Conservation (phyloP, 768 basidiomycete genomes). For the Phaffia tasmanica region DNA sequence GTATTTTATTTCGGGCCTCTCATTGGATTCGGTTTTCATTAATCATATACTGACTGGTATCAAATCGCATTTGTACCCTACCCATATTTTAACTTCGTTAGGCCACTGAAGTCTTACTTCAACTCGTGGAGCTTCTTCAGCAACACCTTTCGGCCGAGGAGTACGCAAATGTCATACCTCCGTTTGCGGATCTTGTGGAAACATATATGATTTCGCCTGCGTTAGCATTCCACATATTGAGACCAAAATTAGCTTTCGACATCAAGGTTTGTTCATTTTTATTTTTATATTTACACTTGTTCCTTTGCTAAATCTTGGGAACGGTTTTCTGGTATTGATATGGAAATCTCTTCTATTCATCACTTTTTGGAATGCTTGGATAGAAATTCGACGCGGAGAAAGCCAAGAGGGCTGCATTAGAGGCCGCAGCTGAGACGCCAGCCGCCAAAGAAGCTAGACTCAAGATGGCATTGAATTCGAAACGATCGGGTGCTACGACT, state of each 20-base stretch:
- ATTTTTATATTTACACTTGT: neutral
- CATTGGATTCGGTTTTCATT: neutral
- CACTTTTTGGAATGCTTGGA: too few relatives aligned
- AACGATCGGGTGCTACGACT: neutral
- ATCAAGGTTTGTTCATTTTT: slow-evolving; percentile 27
- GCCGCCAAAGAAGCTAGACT: slow-evolving; percentile 30
- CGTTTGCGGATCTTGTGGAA: slow-evolving; percentile 59
- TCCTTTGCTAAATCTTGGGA: neutral
- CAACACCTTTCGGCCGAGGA: slow-evolving; percentile 59
- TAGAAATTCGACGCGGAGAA: neutral
- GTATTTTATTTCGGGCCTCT: slow-evolving; percentile 34
- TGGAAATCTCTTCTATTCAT: too few relatives aligned
- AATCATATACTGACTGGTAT: neutral
- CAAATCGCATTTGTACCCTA: neutral
- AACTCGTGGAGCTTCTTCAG: slow-evolving; percentile 80
- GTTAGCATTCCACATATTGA: slow-evolving; percentile 86
- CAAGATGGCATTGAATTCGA: slow-evolving; percentile 15
- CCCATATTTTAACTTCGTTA: neutral
- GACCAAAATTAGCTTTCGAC: slow-evolving; percentile 44
- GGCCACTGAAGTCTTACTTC: slow-evolving; percentile 59
- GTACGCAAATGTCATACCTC: slow-evolving; percentile 63
- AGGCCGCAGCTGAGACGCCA: slow-evolving; percentile 9
- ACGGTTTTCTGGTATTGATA: neutral
- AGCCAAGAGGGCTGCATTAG: neutral
- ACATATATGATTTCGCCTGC: slow-evolving; percentile 70